Evolutionary conservation across 805 yeast species (phyloP), one percentile per base, ranked within the genome.

Genomic region (Kodamaea sagamina): DNA sequence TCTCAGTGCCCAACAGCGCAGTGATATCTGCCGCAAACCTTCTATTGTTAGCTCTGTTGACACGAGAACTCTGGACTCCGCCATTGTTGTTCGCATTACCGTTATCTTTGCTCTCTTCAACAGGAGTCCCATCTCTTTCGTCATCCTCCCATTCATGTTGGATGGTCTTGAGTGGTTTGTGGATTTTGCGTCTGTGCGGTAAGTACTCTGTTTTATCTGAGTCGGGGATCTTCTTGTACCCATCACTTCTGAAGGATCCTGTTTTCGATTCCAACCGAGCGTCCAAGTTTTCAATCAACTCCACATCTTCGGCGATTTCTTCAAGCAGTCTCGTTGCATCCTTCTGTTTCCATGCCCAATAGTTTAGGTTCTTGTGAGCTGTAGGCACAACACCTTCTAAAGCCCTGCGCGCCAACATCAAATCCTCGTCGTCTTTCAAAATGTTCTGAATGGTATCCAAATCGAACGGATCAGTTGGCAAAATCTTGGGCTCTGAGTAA

Each of bases 11-110:
- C 52, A 87, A 75, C 51, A 85, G 90, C 1, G 90, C 88, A 54
- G 83, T 85, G 32, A 89, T 84, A 60, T 87, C 97, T 18, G 93
- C 96, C 3, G 86, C 96, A 57, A 86, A 83, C 49, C 96, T 76
- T 66, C 96, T 80, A 56, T 86, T 87, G 52, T 84, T 82, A 11
- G 93, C 95, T 57, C 97, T 78, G 58, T 86, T 89, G 42, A 83
- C 85, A 57, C 96, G 81, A 3, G 96, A 87, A 47, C 89, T 84
- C 48, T 84, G 84, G 7, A 75, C 59, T 43, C 68, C 73, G 21
- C 66, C 52, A 49, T 51, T 24, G 40, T 26, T 39, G 21, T 25
- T 43, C 19, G 38, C 35, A 10, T 44, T 42, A 13, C 54, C 51
- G n/a, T 21, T 48, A 22, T 55, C 45, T 25, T 50, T 57, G 40